Evolutionary conservation across 768 basidiomycete species (phyloP), one percentile per base, ranked within the genome.

Genomic region (Scleroderma bovista): DNA sequence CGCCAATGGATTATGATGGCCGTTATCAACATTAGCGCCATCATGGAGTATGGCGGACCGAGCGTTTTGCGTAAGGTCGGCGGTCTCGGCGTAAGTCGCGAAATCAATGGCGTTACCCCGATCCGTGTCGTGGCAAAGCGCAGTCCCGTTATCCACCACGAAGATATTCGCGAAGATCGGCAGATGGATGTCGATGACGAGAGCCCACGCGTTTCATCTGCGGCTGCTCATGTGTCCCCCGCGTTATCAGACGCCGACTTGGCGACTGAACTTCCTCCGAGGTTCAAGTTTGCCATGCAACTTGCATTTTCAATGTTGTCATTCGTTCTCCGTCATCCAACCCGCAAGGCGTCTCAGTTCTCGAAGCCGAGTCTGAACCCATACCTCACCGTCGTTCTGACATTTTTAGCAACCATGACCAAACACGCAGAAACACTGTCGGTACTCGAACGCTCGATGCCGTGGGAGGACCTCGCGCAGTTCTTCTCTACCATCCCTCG

Each of bases 1-100:
- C 81, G 84, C 24, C 91, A 95, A 50, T 99, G 96, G 96, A 85
- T 91, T 57, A 93, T 94, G 87, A 95, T 98, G 91, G 95, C 82
- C 0, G 72, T 87, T 41, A 74, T 91, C 57, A 95, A 95, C 64
- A 75, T 97, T 29, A 75, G 80, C 4, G 79, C 88, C 0, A 67
- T 96, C 9, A 72, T 97, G 59, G 93, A 98, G 66, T 98, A 94
- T 58, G 95, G 96, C 31, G 76, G 81, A 23, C 75, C 83, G 3
- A 77, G 91, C 3, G 69, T 90, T 6, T 68, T 98, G 43, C 77
- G 81, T 46, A 83, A 77, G 53, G 72, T 80, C 3, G 78, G 85
- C 13, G 81, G 76, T 23, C 44, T 51, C 3, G 74, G 76, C 11
- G 60, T 65, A 3, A 61, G 69, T 47, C 75, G 77, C 13, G 65